Base-by-base conservation (phyloP, 2,329 filamentous ascomycete genomes). In the Cladophialophora psammophila region DNA sequence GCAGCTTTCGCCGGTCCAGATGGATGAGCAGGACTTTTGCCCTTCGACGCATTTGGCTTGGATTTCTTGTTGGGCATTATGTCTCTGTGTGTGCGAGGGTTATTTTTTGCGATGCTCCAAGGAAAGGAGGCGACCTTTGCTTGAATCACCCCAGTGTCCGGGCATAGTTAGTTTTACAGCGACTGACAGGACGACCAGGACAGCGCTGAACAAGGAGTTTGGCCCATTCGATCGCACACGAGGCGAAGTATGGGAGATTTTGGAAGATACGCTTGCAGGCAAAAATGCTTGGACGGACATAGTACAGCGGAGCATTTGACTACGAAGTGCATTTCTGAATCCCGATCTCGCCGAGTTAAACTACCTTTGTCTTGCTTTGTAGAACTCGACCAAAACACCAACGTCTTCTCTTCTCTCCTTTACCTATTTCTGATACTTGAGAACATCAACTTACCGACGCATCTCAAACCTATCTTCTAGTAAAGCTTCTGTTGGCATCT, bases 41-140 rank as follows among this genome's bases (percentile, higher is more conserved):
- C 64, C 50, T 69, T 64, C 9, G 60, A 57, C 57, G 61, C 64
- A 36, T 57, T 63, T 31, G 64, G 35, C 38, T 64, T 67, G 52
- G 67, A 67, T 54, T 69, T 66, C 58, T 67, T 69, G 67, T 64
- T 69, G 40, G 67, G 65, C 65, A 69, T 69, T 15, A 31, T 64
- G 35, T 45, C 18, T 15, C 12, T 45, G 35, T 34, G 13, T 34
- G 52, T 55, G 34, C 12, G 52, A 35, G 2, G 13, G 15, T n/a
- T 20, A 34, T n/a, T n/a, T 36, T 55, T 55, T 34, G 5, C 12
- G 34, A 26, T 20, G 32, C 52, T 57, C 20, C 31, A 48, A 48
- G 31, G 40, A 40, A 40, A 40, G 31, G 31, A 48, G 58, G 35
- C n/a, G 42, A 18, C 13, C 32, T 52, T 35, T 53, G 48, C 42